These are phyloP conservation scores for Neurospora hispaniola DNA, from an alignment of 495 filamentous ascomycete species.

Conservation along the genomic window DNA sequence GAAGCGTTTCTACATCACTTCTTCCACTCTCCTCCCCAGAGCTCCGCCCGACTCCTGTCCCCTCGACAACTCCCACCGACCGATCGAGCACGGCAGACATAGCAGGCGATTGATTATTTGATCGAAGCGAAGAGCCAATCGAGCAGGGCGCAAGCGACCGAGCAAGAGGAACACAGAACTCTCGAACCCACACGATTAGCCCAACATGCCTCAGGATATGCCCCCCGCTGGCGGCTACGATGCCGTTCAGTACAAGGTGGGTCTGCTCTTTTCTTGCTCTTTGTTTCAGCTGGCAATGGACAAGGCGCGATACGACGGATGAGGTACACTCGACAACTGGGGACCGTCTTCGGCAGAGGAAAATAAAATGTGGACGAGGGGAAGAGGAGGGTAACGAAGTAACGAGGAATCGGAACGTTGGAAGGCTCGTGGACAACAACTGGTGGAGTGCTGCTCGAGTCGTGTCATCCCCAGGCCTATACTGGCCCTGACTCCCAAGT, in stretches of 20 bases:
- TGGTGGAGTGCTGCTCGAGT: background rate
- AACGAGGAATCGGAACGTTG: background rate
- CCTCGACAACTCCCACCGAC: background rate
- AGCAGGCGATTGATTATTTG: background rate
- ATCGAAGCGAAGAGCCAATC: background rate
- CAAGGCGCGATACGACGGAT: background rate
- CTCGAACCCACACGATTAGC: conserved; percentile 5
- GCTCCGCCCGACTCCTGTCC: background rate
- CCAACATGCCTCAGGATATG: conserved; percentile 74
- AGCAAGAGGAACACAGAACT: conserved; percentile 3
- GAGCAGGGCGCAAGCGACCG: background rate
- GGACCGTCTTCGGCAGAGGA: background rate
- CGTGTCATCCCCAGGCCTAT: background rate
- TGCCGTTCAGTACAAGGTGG: conserved; percentile 90
- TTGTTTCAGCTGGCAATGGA: background rate
- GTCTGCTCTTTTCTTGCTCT: conserved; percentile 13
- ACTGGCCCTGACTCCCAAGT: background rate
- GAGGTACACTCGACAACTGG: background rate
- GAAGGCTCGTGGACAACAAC: background rate
- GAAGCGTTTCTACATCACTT: background rate
- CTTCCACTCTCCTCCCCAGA: background rate
- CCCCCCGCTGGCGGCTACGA: conserved; percentile 89
- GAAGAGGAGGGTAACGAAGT: background rate
- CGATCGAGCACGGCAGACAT: background rate
- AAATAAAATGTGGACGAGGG: background rate